phyloP scores from a whole-genome alignment of 148 eudicot species.

The Diospyros kaki region DNA sequence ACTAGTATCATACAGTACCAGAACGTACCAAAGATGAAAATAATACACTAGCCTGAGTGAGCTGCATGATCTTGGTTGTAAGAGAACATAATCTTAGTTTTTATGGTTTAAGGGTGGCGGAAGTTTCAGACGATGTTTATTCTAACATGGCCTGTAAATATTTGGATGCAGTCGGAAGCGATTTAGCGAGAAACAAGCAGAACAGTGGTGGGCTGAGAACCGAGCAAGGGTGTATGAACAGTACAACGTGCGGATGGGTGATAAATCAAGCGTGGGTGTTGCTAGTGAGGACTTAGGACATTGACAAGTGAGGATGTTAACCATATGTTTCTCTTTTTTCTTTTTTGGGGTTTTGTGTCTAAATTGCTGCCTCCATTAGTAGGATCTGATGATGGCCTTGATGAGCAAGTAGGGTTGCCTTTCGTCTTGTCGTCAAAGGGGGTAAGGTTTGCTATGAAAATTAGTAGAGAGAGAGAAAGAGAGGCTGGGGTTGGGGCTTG shows the following conservation, averaged over 20 bases:
- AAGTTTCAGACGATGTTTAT: constrained; percentile 6
- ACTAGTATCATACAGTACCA: too few relatives aligned
- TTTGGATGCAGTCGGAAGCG: constrained; percentile 77
- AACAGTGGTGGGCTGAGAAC: constrained; percentile 97
- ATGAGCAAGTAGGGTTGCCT: constrained; percentile 20
- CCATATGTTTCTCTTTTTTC: constrained; percentile 15
- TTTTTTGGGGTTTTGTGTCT: constrained; percentile 1
- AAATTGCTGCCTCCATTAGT: constrained; percentile 5
- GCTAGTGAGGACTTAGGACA: constrained; percentile 56
- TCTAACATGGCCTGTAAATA: not conserved
- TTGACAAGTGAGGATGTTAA: constrained; percentile 26
- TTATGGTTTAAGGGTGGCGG: not conserved
- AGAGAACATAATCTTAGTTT: not conserved
- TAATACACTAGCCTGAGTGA: too few relatives aligned
- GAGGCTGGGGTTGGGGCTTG: constrained; percentile 14
- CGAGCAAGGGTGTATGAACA: constrained; percentile 80
- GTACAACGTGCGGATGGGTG: constrained; percentile 81
- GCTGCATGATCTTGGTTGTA: too few relatives aligned
- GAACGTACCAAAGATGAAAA: too few relatives aligned
- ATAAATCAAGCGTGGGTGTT: constrained; percentile 80
- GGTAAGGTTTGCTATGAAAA: constrained; percentile 15
- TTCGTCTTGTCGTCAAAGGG: constrained; percentile 8
- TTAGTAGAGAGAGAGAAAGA: constrained; percentile 6
- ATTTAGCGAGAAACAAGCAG: constrained; percentile 95
- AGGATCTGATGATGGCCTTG: constrained; percentile 14